A percentile compares a stretch with the other conserved stretches of the same genome.
These are phyloP conservation scores for Colletotrichum sp. DNA, from an alignment of 2,329 filamentous ascomycete species.

Conservation along the genomic window DNA sequence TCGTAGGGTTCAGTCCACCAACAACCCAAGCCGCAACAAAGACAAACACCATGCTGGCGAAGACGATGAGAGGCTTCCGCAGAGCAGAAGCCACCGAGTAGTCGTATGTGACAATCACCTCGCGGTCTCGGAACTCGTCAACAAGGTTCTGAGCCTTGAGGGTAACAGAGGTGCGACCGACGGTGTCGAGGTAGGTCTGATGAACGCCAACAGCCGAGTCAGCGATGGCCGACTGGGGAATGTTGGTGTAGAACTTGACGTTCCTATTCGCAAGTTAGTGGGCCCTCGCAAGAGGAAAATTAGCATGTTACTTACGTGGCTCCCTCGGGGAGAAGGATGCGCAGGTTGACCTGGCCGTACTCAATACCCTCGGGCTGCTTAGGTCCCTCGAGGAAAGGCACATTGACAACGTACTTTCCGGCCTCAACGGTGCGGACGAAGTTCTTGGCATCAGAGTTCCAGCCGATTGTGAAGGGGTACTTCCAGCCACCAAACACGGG, in stretches of 20 bases:
- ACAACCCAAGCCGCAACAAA: conserved; percentile 78
- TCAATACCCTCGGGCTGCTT: conserved; percentile 84
- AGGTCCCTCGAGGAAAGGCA: conserved; percentile 92
- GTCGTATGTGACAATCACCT: conserved; percentile 87
- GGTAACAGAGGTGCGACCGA: conserved; percentile 82
- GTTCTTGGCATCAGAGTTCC: conserved; percentile 84
- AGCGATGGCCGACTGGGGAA: conserved; percentile 69
- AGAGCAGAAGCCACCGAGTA: conserved; percentile 76
- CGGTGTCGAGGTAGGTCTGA: conserved; percentile 91
- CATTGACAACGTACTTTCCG: conserved; percentile 78
- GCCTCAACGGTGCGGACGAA: conserved; percentile 72
- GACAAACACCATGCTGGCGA: conserved; percentile 72
- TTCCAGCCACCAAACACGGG: conserved; percentile 98
- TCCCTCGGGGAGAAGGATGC: conserved; percentile 89
- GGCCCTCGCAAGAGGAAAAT: background rate
- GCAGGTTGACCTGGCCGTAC: conserved; percentile 81
- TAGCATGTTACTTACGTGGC: conserved; percentile 67
- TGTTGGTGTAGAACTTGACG: conserved; percentile 75
- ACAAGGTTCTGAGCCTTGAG: conserved; percentile 86
- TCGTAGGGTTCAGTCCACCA: conserved; percentile 81
- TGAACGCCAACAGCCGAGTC: conserved; percentile 66
- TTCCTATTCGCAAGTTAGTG: conserved; percentile 65
- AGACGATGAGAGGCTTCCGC: conserved; percentile 86
- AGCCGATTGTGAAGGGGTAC: conserved; percentile 95
- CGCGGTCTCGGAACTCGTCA: conserved; percentile 85